Conservation (phyloP, 495 filamentous ascomycete genomes). For the Aspergillus asperescens region DNA sequence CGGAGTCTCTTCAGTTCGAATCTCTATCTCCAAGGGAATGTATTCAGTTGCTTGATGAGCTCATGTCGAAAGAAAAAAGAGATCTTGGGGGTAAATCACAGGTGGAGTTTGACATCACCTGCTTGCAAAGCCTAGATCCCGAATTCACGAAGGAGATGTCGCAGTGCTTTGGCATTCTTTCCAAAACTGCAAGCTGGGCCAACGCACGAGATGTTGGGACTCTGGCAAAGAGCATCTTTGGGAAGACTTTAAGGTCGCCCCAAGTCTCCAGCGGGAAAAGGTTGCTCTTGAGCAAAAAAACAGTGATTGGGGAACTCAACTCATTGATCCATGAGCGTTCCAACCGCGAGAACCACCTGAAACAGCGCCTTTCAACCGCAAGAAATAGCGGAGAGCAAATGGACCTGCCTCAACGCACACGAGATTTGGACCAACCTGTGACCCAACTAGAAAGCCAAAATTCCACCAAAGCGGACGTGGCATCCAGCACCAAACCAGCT, state of each 20-base stretch:
- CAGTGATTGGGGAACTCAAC: constrained; percentile 33
- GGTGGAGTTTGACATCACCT: constrained; percentile 33
- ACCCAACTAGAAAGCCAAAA: too few species aligned
- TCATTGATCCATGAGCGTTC: constrained; percentile 41
- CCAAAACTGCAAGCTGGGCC: constrained; percentile 53
- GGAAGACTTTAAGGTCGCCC: constrained; percentile 29
- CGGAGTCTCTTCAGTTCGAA: constrained; percentile 43
- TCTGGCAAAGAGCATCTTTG: constrained; percentile 50
- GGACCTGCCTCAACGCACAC: too few species aligned
- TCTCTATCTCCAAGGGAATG: constrained; percentile 38
- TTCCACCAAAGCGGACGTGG: too few species aligned
- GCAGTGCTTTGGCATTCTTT: constrained; percentile 36
- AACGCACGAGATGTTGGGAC: constrained; percentile 63
- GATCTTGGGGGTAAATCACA: constrained; percentile 18
- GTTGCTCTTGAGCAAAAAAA: constrained; percentile 27
- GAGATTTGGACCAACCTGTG: too few species aligned
- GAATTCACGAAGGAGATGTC: constrained; percentile 23
- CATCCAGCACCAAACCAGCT: too few species aligned
- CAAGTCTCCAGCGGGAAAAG: background rate
- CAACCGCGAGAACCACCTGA: background rate
- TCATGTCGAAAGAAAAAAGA: constrained; percentile 21
- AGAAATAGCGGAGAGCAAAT: too few species aligned
- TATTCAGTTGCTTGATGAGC: constrained; percentile 30
- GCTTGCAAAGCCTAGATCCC: constrained; percentile 23
- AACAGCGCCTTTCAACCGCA: too few species aligned